Evolutionary conservation across 202 grass and related monocot genomes (phyloP), one percentile per base, ranked within the genome.

Genomic region (Musa balbisiana): DNA sequence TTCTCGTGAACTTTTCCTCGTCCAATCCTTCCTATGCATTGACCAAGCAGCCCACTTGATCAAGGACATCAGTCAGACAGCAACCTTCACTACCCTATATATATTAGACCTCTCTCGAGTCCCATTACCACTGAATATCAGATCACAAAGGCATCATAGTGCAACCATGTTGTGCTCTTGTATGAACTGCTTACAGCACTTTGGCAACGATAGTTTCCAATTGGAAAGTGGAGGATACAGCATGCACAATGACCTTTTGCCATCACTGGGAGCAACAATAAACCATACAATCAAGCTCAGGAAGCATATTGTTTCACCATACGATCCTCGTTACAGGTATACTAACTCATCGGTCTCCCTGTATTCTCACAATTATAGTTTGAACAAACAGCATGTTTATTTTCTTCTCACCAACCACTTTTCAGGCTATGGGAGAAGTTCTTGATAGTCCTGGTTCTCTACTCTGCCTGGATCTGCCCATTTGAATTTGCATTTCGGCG

Each of bases 401-500:
- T 25, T 74, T 55, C 20, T 27, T 54, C 24, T 55, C 12, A 3
- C 13, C 52, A 4, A 27, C 52, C 16, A 51, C 15, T 59, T 43
- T 74, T 54, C 72, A 74, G 72, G 29, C 52, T 74, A 27, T 74
- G 72, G 72, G 53, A 74, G 52, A 50, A 20, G 21, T 55, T 74
- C 51, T 19, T 74, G 72, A 19, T 74, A 16, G 27, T 74, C 52
- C 52, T 74, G 72, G 72, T 74, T 33, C 23, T 74, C 72, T 74
- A 74, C 52, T 74, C 72, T 0, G 72, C 72, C 13, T 74, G 72
- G 72, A 74, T 74, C 52, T 74, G 72, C 27, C 72, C 72, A 1
- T 74, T 74, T 56, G 72, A 74, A 24, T 74, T 74, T 55, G 72
- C 72, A 74, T 74, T 74, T 56, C 52, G 26, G 2, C 52, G 72